A percentile compares a stretch with the other conserved stretches of the same genome.
phyloP scores from a whole-genome alignment of 2,329 filamentous ascomycete species.

The Trichoderma gracile region DNA sequence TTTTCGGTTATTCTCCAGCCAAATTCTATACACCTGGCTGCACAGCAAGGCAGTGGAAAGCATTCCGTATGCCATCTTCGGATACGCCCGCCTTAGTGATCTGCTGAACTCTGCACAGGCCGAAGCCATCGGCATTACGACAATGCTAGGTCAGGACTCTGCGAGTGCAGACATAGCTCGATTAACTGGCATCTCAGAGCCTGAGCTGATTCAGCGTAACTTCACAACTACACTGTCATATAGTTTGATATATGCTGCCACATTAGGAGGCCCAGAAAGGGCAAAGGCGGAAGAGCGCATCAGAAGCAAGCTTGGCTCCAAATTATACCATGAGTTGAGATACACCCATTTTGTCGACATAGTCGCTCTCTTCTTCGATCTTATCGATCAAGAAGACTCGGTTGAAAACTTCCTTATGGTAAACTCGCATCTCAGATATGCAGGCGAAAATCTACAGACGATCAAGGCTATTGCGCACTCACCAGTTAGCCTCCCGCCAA shows the following conservation, averaged over 20 bases:
- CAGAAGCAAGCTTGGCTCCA: constrained; percentile 67
- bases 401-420: constrained; percentile 68
- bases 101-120: constrained; percentile 70
- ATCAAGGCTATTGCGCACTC: constrained; percentile 73
- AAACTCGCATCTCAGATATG: constrained; percentile 58
- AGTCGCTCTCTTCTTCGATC: constrained; percentile 71
- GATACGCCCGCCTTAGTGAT: constrained; percentile 67
- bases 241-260: constrained; percentile 64
- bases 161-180: constrained; percentile 62
- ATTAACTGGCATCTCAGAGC: constrained; percentile 54
- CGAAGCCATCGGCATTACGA: constrained; percentile 76
- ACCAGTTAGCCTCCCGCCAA: constrained; percentile 64
- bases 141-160: constrained; percentile 75
- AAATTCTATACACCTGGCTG: constrained; percentile 90
- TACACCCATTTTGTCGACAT: constrained; percentile 74
- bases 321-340: constrained; percentile 63
- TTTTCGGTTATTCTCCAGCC: constrained; percentile 82
- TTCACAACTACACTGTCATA: constrained; percentile 84
- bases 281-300: constrained; percentile 65
- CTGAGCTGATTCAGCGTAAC: constrained; percentile 62
- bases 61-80: constrained; percentile 85
- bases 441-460: constrained; percentile 63
- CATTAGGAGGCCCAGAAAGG: constrained; percentile 38
- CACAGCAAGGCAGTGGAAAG: constrained; percentile 64
- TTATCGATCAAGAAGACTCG: constrained; percentile 74